A percentile compares a stretch with the other conserved stretches of the same genome.
Evolutionary conservation across 2,329 filamentous ascomycete species (phyloP).

Genomic region (Sporothrix dimorphospora): DNA sequence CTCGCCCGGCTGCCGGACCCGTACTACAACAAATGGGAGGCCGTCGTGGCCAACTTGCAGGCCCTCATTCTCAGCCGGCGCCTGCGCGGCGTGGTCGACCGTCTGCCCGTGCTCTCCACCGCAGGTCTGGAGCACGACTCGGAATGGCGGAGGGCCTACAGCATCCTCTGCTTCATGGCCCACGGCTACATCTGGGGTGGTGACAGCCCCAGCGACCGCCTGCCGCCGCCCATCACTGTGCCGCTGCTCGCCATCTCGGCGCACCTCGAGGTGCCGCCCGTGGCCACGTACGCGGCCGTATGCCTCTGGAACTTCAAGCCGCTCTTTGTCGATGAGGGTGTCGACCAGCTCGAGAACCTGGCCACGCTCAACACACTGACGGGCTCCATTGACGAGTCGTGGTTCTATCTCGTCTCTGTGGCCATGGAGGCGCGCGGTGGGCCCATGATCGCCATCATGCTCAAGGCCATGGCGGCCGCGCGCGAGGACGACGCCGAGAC

Average conservation of each 20-base stretch:
- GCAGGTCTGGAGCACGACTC: conserved; percentile 77
- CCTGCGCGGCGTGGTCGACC: conserved; percentile 76
- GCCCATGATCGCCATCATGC: conserved; percentile 84
- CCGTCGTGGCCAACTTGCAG: conserved; percentile 82
- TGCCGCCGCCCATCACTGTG: conserved; percentile 81
- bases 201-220: conserved; percentile 71
- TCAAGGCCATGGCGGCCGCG: conserved; percentile 81
- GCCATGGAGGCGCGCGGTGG: conserved; percentile 93
- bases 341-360: conserved; percentile 85
- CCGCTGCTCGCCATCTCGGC: conserved; percentile 78
- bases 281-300: conserved; percentile 90
- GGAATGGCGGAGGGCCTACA: conserved; percentile 94
- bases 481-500: conserved; percentile 68
- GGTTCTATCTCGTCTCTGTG: conserved; percentile 96
- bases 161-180: conserved; percentile 84
- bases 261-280: conserved; percentile 82
- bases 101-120: conserved; percentile 81
- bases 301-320: conserved; percentile 98
- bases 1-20: conserved; percentile 79
- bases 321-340: conserved; percentile 78
- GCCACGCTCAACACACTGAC: conserved; percentile 89
- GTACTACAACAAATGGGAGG: conserved; percentile 96
- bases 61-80: conserved; percentile 82
- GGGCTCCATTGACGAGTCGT: conserved; percentile 92
- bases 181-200: conserved; percentile 98